phyloP scores from a whole-genome alignment of 1,139 yeast species.

The Eremothecium coryli region DNA sequence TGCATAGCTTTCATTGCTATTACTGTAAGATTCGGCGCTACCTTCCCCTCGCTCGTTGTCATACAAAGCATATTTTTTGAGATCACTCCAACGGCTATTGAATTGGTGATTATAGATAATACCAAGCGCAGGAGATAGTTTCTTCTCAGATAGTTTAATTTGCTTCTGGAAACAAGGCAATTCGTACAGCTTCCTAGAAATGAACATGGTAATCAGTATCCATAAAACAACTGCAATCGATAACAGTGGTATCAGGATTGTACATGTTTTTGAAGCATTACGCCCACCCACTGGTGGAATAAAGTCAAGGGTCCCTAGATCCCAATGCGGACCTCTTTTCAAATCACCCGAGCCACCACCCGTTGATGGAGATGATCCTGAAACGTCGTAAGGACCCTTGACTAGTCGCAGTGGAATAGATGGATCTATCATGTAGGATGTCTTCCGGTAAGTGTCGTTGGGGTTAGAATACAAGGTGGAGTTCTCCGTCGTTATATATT shows the following conservation, averaged over 20 bases:
- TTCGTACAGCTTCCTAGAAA: constrained; percentile 6
- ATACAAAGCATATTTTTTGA: background rate
- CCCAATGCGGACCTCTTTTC: too few species aligned
- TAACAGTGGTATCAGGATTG: constrained; percentile 9
- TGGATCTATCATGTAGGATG: constrained; percentile 50
- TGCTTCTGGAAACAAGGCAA: background rate
- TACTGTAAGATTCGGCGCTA: background rate
- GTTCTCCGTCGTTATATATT: constrained; percentile 34
- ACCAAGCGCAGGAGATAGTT: constrained; percentile 3
- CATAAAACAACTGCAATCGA: constrained; percentile 5
- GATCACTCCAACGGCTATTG: constrained; percentile 1
- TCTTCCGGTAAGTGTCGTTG: constrained; percentile 37
- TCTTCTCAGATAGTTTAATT: constrained; percentile 5
- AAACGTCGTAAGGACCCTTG: too few species aligned
- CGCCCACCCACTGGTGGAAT: too few species aligned
- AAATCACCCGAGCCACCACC: too few species aligned
- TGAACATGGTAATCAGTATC: constrained; percentile 6
- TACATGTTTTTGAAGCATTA: constrained; percentile 4
- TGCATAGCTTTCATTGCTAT: background rate
- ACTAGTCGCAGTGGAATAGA: constrained; percentile 58
- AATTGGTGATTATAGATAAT: constrained; percentile 4
- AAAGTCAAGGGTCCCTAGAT: too few species aligned
- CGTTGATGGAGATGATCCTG: too few species aligned
- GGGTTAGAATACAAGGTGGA: constrained; percentile 46
- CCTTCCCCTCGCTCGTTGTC: constrained; percentile 1